phyloP scores from a whole-genome alignment of 495 filamentous ascomycete species.

The Hypoxylon intermedium region DNA sequence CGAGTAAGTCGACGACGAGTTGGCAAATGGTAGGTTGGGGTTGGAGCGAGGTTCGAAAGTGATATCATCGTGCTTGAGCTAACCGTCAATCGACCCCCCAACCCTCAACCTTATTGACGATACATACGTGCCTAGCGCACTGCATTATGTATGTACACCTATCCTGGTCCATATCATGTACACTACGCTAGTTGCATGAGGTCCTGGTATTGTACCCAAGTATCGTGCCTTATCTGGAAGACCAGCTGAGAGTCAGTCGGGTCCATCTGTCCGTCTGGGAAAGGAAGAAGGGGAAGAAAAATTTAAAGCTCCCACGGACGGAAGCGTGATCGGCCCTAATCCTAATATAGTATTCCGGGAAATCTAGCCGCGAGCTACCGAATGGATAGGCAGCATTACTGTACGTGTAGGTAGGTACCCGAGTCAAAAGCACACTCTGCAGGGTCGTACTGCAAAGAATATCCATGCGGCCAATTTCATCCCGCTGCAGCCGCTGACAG shows the following conservation, averaged over 20 bases:
- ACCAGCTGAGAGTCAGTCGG: no score
- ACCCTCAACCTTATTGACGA: no score
- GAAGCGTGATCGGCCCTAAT: constrained; percentile 25
- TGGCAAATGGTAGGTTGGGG: constrained; percentile 11
- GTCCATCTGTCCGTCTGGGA: no score
- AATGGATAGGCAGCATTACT: not conserved
- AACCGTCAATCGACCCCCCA: constrained; percentile 12
- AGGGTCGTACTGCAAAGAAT: constrained; percentile 1
- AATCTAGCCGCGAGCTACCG: constrained; percentile 9
- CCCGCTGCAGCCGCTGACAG: constrained; percentile 37
- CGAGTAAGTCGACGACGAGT: constrained; percentile 9
- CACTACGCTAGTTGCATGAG: no score
- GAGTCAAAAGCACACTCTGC: constrained; percentile 4
- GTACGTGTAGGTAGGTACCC: no score
- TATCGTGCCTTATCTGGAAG: no score
- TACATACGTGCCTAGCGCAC: no score
- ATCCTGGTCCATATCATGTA: no score
- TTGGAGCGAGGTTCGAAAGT: constrained; percentile 12
- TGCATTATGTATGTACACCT: no score
- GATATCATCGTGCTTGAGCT: constrained; percentile 32
- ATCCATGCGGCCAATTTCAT: constrained; percentile 9
- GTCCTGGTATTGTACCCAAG: no score
- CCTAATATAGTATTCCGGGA: constrained; percentile 26
- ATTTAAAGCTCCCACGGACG: no score
- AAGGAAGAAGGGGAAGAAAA: no score